Evolutionary conservation across 441 rosid species (phyloP).

Genomic region (Corymbia calophylla): DNA sequence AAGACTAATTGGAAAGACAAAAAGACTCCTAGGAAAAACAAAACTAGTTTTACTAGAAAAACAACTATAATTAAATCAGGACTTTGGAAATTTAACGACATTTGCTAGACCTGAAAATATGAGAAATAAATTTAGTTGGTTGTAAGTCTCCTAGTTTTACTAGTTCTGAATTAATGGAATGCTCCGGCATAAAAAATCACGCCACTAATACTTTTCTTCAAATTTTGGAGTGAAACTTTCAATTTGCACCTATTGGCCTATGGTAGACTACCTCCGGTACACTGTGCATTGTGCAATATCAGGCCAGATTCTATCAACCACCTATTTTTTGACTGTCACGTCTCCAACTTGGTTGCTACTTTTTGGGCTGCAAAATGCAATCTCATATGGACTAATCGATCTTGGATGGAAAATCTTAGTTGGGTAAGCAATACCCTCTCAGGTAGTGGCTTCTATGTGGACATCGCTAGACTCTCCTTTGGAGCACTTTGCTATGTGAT

Average conservation of each 20-base stretch:
- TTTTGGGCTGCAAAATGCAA: too few relatives aligned
- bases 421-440: too few relatives aligned
- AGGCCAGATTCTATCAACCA: too few relatives aligned
- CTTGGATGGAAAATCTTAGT: too few relatives aligned
- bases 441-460: too few relatives aligned
- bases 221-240: neutral
- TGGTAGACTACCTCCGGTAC: too few relatives aligned
- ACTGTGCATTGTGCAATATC: too few relatives aligned
- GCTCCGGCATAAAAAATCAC: neutral
- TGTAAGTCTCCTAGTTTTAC: neutral
- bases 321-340: too few relatives aligned
- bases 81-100: neutral
- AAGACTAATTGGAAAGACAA: neutral
- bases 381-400: too few relatives aligned
- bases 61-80: neutral
- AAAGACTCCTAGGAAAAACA: neutral
- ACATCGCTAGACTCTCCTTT: too few relatives aligned
- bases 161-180: neutral
- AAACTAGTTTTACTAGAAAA: neutral
- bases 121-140: neutral
- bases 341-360: too few relatives aligned
- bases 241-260: neutral
- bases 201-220: neutral
- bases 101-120: neutral
- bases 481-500: too few relatives aligned